Conservation (phyloP, 805 yeast genomes). For the Saturnispora galanensis region DNA sequence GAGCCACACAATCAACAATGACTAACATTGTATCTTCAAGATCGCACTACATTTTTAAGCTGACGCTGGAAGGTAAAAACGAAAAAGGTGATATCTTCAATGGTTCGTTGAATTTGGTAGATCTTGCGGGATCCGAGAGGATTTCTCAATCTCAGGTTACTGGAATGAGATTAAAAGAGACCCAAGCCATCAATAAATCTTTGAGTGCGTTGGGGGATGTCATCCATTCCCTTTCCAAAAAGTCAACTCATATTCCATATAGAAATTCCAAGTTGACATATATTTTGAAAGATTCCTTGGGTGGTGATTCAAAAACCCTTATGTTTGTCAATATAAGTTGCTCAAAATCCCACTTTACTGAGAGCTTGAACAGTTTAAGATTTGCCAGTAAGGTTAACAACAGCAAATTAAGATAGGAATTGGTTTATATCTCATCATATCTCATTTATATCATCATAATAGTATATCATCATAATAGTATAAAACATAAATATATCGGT, state of each 20-base stretch:
- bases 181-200: conserved; percentile 82
- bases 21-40: conserved; percentile 82
- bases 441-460: background rate
- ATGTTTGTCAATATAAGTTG: conserved; percentile 92
- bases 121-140: conserved; percentile 92
- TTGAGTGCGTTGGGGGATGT: conserved; percentile 87
- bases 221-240: conserved; percentile 33
- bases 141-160: conserved; percentile 61
- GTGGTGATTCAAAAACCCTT: conserved; percentile 79
- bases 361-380: conserved; percentile 74
- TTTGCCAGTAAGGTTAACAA: conserved; percentile 79
- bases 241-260: conserved; percentile 48
- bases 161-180: conserved; percentile 77
- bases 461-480: too few species aligned
- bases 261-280: conserved; percentile 72
- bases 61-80: conserved; percentile 50
- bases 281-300: conserved; percentile 70
- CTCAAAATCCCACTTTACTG: conserved; percentile 47
- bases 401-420: conserved; percentile 25
- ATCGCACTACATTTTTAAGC: conserved; percentile 75
- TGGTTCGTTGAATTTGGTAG: conserved; percentile 73
- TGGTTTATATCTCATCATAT: background rate
- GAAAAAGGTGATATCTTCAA: conserved; percentile 25
- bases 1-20: conserved; percentile 75
- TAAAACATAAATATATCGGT: too few species aligned